Conservation (phyloP, 768 basidiomycete genomes). For the Tubosaeta sp. region DNA sequence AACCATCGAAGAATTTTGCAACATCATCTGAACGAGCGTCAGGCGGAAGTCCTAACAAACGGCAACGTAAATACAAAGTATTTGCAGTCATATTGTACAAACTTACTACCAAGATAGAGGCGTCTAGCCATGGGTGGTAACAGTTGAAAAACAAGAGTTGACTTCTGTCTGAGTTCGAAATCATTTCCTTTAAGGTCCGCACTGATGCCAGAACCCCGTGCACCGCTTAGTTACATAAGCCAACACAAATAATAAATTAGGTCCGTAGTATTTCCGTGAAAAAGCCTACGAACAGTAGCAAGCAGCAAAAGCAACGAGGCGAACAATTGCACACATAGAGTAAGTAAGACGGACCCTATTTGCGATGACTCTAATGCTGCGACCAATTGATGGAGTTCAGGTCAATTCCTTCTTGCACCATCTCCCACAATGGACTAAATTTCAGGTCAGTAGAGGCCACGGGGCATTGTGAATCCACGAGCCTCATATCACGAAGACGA, state of each 20-base stretch:
- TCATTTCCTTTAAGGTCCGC: slow-evolving; percentile 28
- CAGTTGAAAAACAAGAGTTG: slow-evolving; percentile 27
- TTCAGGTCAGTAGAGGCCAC: slow-evolving; percentile 8
- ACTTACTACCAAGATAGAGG: slow-evolving; percentile 81
- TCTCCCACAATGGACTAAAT: slow-evolving; percentile 91
- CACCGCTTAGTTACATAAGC: slow-evolving; percentile 2
- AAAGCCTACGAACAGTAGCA: background rate
- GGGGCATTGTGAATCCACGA: slow-evolving; percentile 15
- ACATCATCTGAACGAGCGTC: slow-evolving; percentile 84
- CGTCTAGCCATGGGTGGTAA: slow-evolving; percentile 66
- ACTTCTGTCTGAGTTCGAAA: slow-evolving; percentile 31
- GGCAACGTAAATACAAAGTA: background rate
- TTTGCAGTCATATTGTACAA: slow-evolving; percentile 4
- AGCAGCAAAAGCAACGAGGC: background rate
- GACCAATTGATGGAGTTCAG: slow-evolving; percentile 95
- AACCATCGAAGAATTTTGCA: slow-evolving; percentile 85
- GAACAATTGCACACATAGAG: slow-evolving; percentile 12
- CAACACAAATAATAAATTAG: no score
- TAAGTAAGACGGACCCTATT: slow-evolving; percentile 1
- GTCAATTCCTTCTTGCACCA: slow-evolving; percentile 99
- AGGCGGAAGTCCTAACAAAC: slow-evolving; percentile 63
- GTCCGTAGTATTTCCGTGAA: background rate
- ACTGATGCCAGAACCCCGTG: slow-evolving; percentile 17
- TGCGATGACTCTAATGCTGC: slow-evolving; percentile 40
- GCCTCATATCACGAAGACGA: slow-evolving; percentile 92